A percentile compares a stretch with the other conserved stretches of the same genome.
Conservation (phyloP, 2,329 filamentous ascomycete genomes). For the Zalaria obscura region DNA sequence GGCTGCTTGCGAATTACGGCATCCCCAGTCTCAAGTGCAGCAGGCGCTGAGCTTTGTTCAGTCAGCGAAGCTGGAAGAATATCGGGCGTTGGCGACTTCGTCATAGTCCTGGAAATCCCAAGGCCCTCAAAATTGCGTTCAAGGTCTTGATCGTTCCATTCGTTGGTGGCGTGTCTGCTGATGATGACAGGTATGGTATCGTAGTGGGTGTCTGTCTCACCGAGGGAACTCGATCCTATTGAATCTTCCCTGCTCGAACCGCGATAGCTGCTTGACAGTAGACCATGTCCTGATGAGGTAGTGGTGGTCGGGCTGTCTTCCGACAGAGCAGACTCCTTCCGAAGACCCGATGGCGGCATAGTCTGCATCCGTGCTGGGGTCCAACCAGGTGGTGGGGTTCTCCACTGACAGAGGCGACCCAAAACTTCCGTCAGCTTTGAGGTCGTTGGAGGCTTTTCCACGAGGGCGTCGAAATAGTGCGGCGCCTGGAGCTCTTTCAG, state of each 20-base stretch:
- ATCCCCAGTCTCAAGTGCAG: conserved; percentile 15
- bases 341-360: conserved; percentile 47
- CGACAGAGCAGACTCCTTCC: conserved; percentile 46
- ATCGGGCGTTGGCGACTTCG: conserved; percentile 11
- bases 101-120: conserved; percentile 51
- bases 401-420: conserved; percentile 84
- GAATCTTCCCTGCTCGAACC: conserved; percentile 78
- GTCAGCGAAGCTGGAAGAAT: conserved; percentile 39
- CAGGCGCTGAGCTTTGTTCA: conserved; percentile 54
- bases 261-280: conserved; percentile 59
- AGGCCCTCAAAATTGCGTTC: conserved; percentile 45
- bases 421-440: conserved; percentile 83
- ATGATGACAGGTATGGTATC: conserved; percentile 69
- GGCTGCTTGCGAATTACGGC: conserved; percentile 43
- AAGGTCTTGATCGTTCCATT: conserved; percentile 54
- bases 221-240: conserved; percentile 75
- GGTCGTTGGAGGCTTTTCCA: conserved; percentile 92
- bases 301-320: conserved; percentile 78
- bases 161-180: conserved; percentile 56
- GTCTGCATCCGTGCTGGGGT: conserved; percentile 22
- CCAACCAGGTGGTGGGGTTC: conserved; percentile 54
- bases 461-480: conserved; percentile 88
- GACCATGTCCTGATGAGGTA: conserved; percentile 51
- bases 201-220: conserved; percentile 66
- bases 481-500: conserved; percentile 92